These are phyloP conservation scores for Suillus placidus DNA, from an alignment of 768 basidiomycete species.

Conservation along the genomic window DNA sequence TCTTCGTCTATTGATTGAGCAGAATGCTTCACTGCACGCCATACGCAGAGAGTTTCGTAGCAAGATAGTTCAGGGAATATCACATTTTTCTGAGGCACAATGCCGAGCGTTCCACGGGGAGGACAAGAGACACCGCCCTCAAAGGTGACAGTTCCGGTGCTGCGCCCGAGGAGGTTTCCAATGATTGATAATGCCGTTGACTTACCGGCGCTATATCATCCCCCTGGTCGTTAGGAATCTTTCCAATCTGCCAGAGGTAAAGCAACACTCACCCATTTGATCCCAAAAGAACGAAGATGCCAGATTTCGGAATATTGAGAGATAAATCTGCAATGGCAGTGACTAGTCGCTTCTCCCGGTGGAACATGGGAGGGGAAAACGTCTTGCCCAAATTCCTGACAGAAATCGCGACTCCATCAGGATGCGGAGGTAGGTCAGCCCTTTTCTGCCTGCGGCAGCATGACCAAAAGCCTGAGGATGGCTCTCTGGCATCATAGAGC, in stretches of 20 bases:
- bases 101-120: conserved; percentile 67
- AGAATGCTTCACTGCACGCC: conserved; percentile 74
- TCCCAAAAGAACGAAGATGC: conserved; percentile 79
- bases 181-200: conserved; percentile 72
- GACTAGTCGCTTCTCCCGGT: conserved; percentile 48
- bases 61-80: conserved; percentile 77
- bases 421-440: conserved; percentile 26
- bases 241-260: background rate
- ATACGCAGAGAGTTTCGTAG: conserved; percentile 70
- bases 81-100: conserved; percentile 85
- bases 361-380: conserved; percentile 53
- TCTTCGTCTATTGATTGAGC: conserved; percentile 39
- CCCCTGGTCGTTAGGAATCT: background rate
- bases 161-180: conserved; percentile 61
- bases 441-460: conserved; percentile 20
- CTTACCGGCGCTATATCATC: conserved; percentile 64
- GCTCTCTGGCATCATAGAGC: conserved; percentile 61
- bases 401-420: conserved; percentile 57
- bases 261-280: conserved; percentile 61
- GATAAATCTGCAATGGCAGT: conserved; percentile 69
- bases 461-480: conserved; percentile 30
- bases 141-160: conserved; percentile 57
- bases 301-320: conserved; percentile 67
- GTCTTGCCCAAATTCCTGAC: conserved; percentile 62
- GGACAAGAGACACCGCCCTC: conserved; percentile 57